Percentiles rank a stretch among this genome's conserved stretches.
Evolutionary conservation across 78 protist genomes (phyloP).

Genomic region (Parvularia atlantis): DNA sequence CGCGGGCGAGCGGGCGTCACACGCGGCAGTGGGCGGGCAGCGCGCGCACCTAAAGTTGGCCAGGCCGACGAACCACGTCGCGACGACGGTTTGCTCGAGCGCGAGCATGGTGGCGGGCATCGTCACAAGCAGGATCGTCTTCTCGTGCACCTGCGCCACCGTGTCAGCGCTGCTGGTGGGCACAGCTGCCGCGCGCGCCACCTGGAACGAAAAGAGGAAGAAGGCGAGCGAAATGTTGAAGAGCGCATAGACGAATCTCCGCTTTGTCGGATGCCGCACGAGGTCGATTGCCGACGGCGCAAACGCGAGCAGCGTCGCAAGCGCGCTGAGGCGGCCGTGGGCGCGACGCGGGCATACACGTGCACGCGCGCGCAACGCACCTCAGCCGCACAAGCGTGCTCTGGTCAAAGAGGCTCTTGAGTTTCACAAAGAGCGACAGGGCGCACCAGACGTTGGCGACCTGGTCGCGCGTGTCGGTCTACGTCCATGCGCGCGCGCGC

Average conservation of each 20-base stretch:
- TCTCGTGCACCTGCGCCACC: conserved; percentile 97
- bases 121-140: conserved; percentile 62
- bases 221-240: conserved; percentile 52
- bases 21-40: too few relatives aligned
- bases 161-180: too few relatives aligned
- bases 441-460: conserved; percentile 92
- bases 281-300: conserved; percentile 6
- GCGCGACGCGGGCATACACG: too few relatives aligned
- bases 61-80: too few relatives aligned
- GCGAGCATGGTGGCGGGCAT: conserved; percentile 23
- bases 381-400: background rate
- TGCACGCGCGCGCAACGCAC: too few relatives aligned
- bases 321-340: background rate
- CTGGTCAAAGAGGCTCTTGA: background rate
- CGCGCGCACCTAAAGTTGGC: too few relatives aligned
- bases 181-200: background rate
- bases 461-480: background rate
- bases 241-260: conserved; percentile 21
- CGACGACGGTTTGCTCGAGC: too few relatives aligned
- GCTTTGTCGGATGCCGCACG: background rate
- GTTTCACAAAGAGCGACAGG: conserved; percentile 38
- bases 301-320: conserved; percentile 23
- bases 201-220: conserved; percentile 82
- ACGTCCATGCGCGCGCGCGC: background rate
- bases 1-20: too few relatives aligned